Evolutionary conservation across 2,329 filamentous ascomycete genomes (phyloP), one percentile per base, ranked within the genome.

Genomic region (Colletotrichum tanaceti): DNA sequence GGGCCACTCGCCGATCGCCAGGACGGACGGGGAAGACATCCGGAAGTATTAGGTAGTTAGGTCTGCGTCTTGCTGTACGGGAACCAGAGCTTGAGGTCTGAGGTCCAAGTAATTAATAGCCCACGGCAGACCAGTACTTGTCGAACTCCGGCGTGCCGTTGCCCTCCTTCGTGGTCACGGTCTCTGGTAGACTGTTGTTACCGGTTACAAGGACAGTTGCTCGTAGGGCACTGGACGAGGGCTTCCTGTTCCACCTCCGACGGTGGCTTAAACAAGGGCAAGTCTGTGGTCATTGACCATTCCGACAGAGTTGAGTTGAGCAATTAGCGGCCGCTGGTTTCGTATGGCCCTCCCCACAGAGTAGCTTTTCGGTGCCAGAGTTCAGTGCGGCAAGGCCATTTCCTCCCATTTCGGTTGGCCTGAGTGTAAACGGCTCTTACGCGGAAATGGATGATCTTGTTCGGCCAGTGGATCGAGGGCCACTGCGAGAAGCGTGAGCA

Each of bases 191-290:
- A 24, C 49, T 24, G 10, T 62, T n/a, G 22, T n/a, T n/a, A n/a
- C n/a, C n/a, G n/a, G n/a, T n/a, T n/a, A n/a, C n/a, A n/a, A n/a
- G n/a, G n/a, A n/a, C n/a, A n/a, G 61, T 73, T 70, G 4, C 70
- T 58, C 0, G 70, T 64, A 1, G 68, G 63, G n/a, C 72, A 73
- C 28, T 61, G 63, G 1, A 71, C 54, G 7, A 70, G 39, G 0
- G 68, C 22, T 11, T 72, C 63, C 9, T 57, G 54, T 7, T 53
- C 46, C 1, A 57, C 35, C 39, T 72, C 65, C 44, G 39, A 70
- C 1, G 71, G 43, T 0, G 63, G 53, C 5, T 46, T 50, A 3
- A 55, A 65, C 0, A 43, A 47, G 2, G 47, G 55, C 0, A 59
- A 24, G 14, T 49, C 38, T 1, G 63, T 65, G 1, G 55, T 28